Base-by-base conservation (phyloP, 2,329 filamentous ascomycete genomes). In the Beauveria asiatica region DNA sequence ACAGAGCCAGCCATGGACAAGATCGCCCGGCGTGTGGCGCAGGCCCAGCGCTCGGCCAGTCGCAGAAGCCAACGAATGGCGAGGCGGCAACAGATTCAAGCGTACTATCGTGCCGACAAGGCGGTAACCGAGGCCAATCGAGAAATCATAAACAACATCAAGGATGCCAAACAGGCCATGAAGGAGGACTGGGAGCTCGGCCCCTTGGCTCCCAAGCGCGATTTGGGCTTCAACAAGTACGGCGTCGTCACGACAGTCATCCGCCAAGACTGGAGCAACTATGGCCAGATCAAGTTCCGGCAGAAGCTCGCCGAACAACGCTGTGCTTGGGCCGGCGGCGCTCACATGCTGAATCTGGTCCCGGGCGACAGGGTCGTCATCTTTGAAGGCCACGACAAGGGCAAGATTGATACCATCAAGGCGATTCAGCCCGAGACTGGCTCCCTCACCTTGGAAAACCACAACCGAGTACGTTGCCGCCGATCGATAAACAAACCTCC, bases 111-210 rank as follows among this genome's bases (percentile, higher is more conserved):
- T 59, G 70, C 69, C 60, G 69, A 71, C 62, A 65, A 69, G 42
- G 67, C 72, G 57, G 63, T 73, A 55, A 67, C 67, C 42, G 58
- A 63, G 5, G 70, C 71, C 58, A 65, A 70, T 33, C 59, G 64
- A 5, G 72, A 77, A 63, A 67, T 75, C 58, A 65, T 69, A 37
- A 57, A 70, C 50, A 72, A 74, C 63, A 62, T 78, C 16, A 69
- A 70, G 55, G 70, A 75, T 45, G 76, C 79, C 50, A 74, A 76
- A 39, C 70, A 76, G 64, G 78, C 81, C 54, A 82, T 88, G 57
- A 82, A 80, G 62, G 88, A 96, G 70, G 87, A 93, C 72, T 96
- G 89, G 84, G 78, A 87, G 64, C 74, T 91, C 65, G 93, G 92
- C 0, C 83, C 89, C 9, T 70, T 96, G 64, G 87, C 91, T 3